Evolutionary conservation across 2,329 filamentous ascomycete species (phyloP), one percentile per base, ranked within the genome.

Genomic region (Tolypocladium sp.): DNA sequence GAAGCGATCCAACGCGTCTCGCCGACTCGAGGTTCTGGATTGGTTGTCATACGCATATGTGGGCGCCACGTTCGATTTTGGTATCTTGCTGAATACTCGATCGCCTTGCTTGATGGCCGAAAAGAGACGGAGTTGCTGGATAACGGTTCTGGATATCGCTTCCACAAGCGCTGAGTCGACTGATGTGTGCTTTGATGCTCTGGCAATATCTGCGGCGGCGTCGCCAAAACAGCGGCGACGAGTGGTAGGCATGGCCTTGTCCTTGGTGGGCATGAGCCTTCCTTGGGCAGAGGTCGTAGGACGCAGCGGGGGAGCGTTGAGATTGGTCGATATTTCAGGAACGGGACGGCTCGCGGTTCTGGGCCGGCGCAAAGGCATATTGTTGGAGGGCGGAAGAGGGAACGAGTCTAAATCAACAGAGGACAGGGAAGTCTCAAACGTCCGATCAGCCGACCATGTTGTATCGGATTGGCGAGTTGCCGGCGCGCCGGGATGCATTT

Each of bases 11-110:
- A 83, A 61, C 9, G 72, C 73, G 60, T 70, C 74, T 46, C 68
- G 71, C 58, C 77, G 76, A 61, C 76, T 80, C 35, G 76, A 75
- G 38, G 73, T 75, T 55, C 75, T 74, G 20, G 79, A 78, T 25
- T 60, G 60, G n/a, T 60, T 61, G n/a, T 62, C 56, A 22, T 55
- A 52, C 4, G 44, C 33, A 33, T 59, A 60, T 27, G 58, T 41
- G 4, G 58, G 55, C 27, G 41, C 38, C 15, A 52, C 51, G n/a
- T 40, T 60, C 1, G 58, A 57, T 13, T 55, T 51, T 35, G 56
- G 49, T 0, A 41, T 30, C 7, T 33, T 22, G 37, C 38, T 53
- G 56, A n/a, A 25, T 2, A 40, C 54, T 60, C 59, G 59, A 55
- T 59, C 57, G 5, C 57, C 55, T 13, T 37, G 59, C 37, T 60